Evolutionary conservation across 306 rosid genomes (phyloP).

Genomic region (Medicago ruthenica): DNA sequence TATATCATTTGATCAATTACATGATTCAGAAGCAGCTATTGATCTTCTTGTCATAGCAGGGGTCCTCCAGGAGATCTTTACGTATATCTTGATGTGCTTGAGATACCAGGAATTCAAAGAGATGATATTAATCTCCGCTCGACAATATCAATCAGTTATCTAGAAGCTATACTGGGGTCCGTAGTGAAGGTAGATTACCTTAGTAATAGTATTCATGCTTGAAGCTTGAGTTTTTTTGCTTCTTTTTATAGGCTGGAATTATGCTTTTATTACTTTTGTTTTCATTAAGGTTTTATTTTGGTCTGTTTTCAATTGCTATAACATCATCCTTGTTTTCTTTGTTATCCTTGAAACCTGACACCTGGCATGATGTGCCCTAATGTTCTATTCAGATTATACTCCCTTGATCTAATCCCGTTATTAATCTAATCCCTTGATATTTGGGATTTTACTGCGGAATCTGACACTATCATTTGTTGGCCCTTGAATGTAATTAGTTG

Average conservation of each 20-base stretch:
- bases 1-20: constrained; percentile 25
- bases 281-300: constrained; percentile 25
- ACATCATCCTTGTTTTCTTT: constrained; percentile 16
- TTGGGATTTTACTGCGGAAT: background rate
- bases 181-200: constrained; percentile 62
- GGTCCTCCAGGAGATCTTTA: constrained; percentile 97
- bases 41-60: constrained; percentile 60
- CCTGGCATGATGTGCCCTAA: constrained; percentile 12
- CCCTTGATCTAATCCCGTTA: background rate
- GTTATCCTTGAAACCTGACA: constrained; percentile 8
- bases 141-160: constrained; percentile 69
- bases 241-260: constrained; percentile 27
- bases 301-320: constrained; percentile 24
- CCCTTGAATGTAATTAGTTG: constrained; percentile 14
- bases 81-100: constrained; percentile 86
- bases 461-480: background rate
- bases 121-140: constrained; percentile 89
- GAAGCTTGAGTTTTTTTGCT: constrained; percentile 15
- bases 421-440: constrained; percentile 6
- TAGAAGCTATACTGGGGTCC: constrained; percentile 91
- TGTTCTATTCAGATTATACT: background rate
- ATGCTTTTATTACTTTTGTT: constrained; percentile 14
- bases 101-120: constrained; percentile 85
- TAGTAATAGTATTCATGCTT: constrained; percentile 33
- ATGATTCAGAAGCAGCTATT: constrained; percentile 42